phyloP scores from a whole-genome alignment of 306 rosid genomes.

The Cucurbita maxima region DNA sequence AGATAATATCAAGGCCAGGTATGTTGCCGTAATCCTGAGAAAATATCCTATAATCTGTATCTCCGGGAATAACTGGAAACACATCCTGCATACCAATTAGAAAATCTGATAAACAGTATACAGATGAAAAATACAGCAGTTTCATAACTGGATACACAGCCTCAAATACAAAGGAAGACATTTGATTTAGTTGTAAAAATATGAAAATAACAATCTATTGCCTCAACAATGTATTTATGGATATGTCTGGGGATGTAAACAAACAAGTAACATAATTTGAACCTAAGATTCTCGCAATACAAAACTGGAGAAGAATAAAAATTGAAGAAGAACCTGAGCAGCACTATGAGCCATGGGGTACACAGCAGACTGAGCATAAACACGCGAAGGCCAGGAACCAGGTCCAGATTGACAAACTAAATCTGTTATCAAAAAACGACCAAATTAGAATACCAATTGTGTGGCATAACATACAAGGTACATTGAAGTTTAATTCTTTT shows the following conservation, averaged over 20 bases:
- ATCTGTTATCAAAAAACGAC: slow-evolving; percentile 31
- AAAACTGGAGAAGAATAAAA: neutral
- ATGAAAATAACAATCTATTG: neutral
- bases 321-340: slow-evolving; percentile 53
- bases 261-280: neutral
- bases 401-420: slow-evolving; percentile 99
- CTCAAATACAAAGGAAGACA: neutral
- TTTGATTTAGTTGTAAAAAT: neutral
- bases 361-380: slow-evolving; percentile 81
- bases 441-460: neutral
- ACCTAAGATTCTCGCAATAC: neutral
- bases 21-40: slow-evolving; percentile 76
- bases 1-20: slow-evolving; percentile 97
- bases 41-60: slow-evolving; percentile 93
- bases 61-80: slow-evolving; percentile 91
- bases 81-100: slow-evolving; percentile 60
- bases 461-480: neutral
- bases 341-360: slow-evolving; percentile 98
- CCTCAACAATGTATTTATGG: neutral
- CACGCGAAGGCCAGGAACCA: slow-evolving; percentile 72
- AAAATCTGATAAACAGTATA: slow-evolving; percentile 7
- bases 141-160: neutral
- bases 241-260: neutral
- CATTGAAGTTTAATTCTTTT: neutral
- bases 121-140: neutral